Base-by-base conservation (phyloP, 441 rosid species). In the Codiaeum variegatum region DNA sequence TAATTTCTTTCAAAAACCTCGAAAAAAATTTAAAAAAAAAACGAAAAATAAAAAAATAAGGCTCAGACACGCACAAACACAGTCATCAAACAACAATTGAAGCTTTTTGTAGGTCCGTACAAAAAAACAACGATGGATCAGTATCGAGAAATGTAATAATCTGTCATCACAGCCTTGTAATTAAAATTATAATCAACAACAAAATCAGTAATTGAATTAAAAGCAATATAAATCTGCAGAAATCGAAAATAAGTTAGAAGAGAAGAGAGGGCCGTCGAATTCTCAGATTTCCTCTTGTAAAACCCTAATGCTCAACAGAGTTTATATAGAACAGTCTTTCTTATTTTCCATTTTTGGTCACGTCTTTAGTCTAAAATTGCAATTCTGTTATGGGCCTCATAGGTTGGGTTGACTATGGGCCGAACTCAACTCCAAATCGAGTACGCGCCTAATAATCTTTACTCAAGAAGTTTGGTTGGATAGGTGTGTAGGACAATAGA, bases 51-150 rank as follows among this genome's bases (percentile, higher is more conserved):
- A 56, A 1, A 9, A 76, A 40, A 40, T 40, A 2, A 10, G 88
- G 83, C 88, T 85, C 86, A 85, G 88, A 83, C 85, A 85, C 85
- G 88, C 88, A 85, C 76, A 83, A 85, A 83, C 42, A 64, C 81
- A 16, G 81, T 86, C 88, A 83, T 81, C 86, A 86, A 47, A 56
- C 10, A 28, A 19, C 32, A 1, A 11, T 1, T n/a, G 8, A 34
- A 24, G 46, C 16, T n/a, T 46, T 66, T 44, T 29, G 31, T 61
- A 26, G 77, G 73, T 77, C 80, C 81, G 23, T 54, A 24, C 24
- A 64, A 49, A 52, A 70, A 62, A 6, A 2, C 32, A 49, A 21
- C 38, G 52, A 24, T 5, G 62, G 3, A 29, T 82, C 87, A 78
- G 83, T 2, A 76, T 83, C 84, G 83, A 85, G 85, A 85, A 81